Evolutionary conservation across 768 basidiomycete species (phyloP).

Genomic region (Pleurotus sapidus): DNA sequence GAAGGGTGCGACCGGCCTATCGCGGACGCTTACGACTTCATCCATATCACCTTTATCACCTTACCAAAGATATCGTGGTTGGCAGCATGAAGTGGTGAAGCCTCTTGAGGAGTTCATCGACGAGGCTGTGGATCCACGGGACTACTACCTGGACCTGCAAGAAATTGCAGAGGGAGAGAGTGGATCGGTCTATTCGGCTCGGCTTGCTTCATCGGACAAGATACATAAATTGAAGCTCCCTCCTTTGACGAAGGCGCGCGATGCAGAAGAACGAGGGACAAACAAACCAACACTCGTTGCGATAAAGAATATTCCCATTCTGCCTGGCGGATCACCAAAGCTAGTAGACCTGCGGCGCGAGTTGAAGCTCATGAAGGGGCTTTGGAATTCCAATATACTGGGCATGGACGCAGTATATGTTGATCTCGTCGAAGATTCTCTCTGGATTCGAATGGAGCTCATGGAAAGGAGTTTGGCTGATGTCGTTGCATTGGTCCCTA

Average conservation of each 20-base stretch:
- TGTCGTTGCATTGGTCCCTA: conserved; percentile 59
- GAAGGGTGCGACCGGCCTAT: conserved; percentile 14
- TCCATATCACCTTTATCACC: conserved; percentile 22
- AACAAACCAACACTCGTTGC: conserved; percentile 53
- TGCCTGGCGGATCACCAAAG: conserved; percentile 58
- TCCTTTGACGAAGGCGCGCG: conserved; percentile 33
- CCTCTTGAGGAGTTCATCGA: conserved; percentile 65
- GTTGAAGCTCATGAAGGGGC: conserved; percentile 51
- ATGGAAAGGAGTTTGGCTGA: conserved; percentile 90
- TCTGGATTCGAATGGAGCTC: conserved; percentile 89
- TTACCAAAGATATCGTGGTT: conserved; percentile 52
- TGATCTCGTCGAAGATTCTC: conserved; percentile 56
- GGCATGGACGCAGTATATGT: conserved; percentile 71
- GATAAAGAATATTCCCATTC: conserved; percentile 69
- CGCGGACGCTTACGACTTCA: conserved; percentile 7
- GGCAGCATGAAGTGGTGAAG: conserved; percentile 58
- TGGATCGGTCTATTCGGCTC: conserved; percentile 61
- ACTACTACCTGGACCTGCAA: conserved; percentile 62
- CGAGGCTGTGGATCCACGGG: conserved; percentile 55
- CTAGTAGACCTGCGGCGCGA: conserved; percentile 62
- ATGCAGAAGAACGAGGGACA: conserved; percentile 30
- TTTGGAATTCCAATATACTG: conserved; percentile 63
- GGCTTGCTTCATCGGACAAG: conserved; percentile 30
- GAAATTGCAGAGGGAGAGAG: conserved; percentile 86
- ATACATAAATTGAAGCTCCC: conserved; percentile 40